These are phyloP conservation scores for Rhizophagus prolifer DNA, from an alignment of 192 early-diverging fungal species.

Conservation along the genomic window DNA sequence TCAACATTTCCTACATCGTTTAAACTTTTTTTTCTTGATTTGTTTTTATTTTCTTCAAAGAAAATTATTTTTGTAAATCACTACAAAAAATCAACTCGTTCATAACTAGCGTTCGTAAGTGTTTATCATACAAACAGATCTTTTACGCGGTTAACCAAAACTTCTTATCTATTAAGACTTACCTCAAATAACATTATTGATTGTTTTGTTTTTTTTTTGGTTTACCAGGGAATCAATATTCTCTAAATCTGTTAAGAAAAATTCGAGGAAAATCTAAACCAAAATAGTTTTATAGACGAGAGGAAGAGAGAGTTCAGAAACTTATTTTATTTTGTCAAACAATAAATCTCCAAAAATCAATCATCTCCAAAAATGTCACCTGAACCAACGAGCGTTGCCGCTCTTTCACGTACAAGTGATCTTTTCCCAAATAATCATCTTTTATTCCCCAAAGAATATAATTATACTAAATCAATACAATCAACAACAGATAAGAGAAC, in stretches of 20 bases:
- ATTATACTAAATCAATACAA: conserved; percentile 5
- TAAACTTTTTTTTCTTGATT: neutral
- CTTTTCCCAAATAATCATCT: neutral
- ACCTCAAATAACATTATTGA: no score
- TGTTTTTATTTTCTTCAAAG: neutral
- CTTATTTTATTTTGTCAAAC: neutral
- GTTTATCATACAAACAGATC: no score
- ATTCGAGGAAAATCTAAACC: no score
- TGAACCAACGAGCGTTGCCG: conserved; percentile 14
- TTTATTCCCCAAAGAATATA: conserved; percentile 5
- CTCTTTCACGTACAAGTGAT: neutral
- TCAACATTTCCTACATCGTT: neutral
- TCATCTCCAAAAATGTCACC: conserved; percentile 1
- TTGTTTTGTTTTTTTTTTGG: neutral
- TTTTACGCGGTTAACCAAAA: no score
- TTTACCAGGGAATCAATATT: no score
- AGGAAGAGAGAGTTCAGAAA: neutral
- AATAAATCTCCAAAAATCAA: neutral
- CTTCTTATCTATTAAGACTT: no score
- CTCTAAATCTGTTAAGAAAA: no score
- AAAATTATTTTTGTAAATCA: no score
- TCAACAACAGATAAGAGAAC: neutral
- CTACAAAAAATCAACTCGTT: no score
- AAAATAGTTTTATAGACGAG: neutral
- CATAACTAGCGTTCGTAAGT: no score